Conservation (phyloP, 1,284 basidiomycete genomes). For the Fomitiporia mediterranea region DNA sequence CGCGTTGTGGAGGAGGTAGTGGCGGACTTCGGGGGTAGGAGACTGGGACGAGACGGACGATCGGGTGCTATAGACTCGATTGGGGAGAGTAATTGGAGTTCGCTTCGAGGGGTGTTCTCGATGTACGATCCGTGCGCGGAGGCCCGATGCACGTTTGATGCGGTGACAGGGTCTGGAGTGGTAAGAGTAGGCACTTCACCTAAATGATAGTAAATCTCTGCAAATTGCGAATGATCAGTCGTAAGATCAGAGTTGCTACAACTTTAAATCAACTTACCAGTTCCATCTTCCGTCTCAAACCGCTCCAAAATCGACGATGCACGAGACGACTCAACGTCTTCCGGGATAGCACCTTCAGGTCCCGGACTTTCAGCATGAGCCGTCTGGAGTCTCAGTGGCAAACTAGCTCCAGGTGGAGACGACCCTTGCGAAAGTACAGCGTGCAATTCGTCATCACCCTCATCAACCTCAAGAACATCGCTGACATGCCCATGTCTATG, state of each 20-base stretch:
- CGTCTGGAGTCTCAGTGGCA: conserved; percentile 33
- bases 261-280: not conserved
- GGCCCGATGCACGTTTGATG: conserved; percentile 34
- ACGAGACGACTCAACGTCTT: conserved; percentile 59
- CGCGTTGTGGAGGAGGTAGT: conserved; percentile 42
- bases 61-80: not conserved
- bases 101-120: conserved; percentile 22
- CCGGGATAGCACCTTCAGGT: conserved; percentile 44
- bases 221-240: not conserved
- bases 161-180: conserved; percentile 41
- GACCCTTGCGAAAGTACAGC: conserved; percentile 12
- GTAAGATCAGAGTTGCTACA: not conserved
- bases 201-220: conserved; percentile 44
- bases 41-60: conserved; percentile 27
- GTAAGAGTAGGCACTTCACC: conserved; percentile 48
- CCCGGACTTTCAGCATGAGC: conserved; percentile 24
- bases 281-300: conserved; percentile 44
- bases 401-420: conserved; percentile 19
- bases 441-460: conserved; percentile 20
- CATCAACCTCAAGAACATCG: conserved; percentile 23
- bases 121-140: conserved; percentile 35
- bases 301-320: conserved; percentile 47
- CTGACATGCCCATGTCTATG: conserved; percentile 25
- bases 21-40: conserved; percentile 37
- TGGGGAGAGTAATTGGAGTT: conserved; percentile 11